phyloP scores from a whole-genome alignment of 805 yeast species.

The Saturnispora dispora region DNA sequence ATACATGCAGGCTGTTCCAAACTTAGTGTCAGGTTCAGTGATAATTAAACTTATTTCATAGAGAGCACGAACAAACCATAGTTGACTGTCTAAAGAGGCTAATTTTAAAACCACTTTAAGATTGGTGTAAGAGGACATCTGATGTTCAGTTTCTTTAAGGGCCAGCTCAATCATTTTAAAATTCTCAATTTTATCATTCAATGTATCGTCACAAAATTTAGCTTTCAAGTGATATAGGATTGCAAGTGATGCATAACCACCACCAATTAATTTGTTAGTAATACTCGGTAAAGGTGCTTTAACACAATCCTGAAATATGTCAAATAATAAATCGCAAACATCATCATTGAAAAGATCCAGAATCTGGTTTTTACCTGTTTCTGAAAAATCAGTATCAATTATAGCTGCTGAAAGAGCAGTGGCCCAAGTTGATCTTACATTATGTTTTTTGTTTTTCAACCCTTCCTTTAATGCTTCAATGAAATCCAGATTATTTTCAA shows the following conservation, averaged over 20 bases:
- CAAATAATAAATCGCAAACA: constrained; percentile 8
- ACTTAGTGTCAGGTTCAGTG: constrained; percentile 13
- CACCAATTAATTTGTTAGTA: constrained; percentile 41
- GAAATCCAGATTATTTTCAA: constrained; percentile 20
- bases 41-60: constrained; percentile 22
- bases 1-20: constrained; percentile 44
- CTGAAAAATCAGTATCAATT: constrained; percentile 1
- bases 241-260: constrained; percentile 42
- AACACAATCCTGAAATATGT: constrained; percentile 33
- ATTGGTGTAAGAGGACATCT: constrained; percentile 39
- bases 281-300: constrained; percentile 46
- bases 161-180: constrained; percentile 28
- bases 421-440: constrained; percentile 62
- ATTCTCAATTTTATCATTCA: constrained; percentile 16
- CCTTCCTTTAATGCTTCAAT: constrained; percentile 41
- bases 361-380: not conserved
- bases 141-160: constrained; percentile 29
- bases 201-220: constrained; percentile 4
- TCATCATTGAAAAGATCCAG: constrained; percentile 9
- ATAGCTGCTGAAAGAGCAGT: constrained; percentile 35
- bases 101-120: constrained; percentile 45
- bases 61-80: constrained; percentile 46
- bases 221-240: constrained; percentile 16
- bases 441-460: constrained; percentile 52
- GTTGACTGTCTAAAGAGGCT: constrained; percentile 33